These are phyloP conservation scores for Pseudopediastrum boryanum DNA, from an alignment of 139 green algal genomes.

Conservation along the genomic window DNA sequence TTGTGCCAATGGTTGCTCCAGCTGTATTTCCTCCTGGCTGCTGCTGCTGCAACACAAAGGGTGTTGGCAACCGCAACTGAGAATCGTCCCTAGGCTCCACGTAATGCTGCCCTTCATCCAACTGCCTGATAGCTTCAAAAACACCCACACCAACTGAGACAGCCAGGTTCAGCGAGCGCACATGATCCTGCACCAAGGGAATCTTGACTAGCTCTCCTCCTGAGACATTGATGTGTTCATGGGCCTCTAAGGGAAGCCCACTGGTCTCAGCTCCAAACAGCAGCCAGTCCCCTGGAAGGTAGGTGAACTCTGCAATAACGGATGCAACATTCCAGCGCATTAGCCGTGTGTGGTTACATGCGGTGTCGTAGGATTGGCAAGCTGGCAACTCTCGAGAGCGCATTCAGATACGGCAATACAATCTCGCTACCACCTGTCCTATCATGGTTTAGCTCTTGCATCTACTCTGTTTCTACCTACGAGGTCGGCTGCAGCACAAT, in stretches of 20 bases:
- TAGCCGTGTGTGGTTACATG: no score
- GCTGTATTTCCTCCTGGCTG: background rate
- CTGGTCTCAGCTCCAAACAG: conserved; percentile 77
- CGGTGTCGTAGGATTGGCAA: no score
- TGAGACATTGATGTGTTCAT: conserved; percentile 48
- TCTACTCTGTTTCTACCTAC: no score
- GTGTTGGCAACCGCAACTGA: conserved; percentile 2
- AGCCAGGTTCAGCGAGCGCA: conserved; percentile 89
- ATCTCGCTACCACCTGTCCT: background rate
- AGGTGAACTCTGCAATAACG: conserved; percentile 58
- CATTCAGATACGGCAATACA: background rate
- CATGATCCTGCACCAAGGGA: conserved; percentile 83
- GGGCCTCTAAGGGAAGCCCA: conserved; percentile 74
- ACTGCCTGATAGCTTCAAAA: conserved; percentile 89
- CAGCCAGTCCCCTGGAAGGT: conserved; percentile 58
- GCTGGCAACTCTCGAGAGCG: no score
- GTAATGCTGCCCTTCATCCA: conserved; percentile 59
- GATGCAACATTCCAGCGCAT: no score
- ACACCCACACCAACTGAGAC: conserved; percentile 80
- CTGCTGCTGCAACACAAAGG: conserved; percentile 4
- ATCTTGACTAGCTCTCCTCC: conserved; percentile 77
- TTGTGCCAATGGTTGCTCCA: no score
- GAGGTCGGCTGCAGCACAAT: no score
- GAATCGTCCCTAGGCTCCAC: conserved; percentile 32
- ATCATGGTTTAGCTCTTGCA: background rate